Conservation (phyloP, 305 asterid species). For the Fraxinus dipetala region DNA sequence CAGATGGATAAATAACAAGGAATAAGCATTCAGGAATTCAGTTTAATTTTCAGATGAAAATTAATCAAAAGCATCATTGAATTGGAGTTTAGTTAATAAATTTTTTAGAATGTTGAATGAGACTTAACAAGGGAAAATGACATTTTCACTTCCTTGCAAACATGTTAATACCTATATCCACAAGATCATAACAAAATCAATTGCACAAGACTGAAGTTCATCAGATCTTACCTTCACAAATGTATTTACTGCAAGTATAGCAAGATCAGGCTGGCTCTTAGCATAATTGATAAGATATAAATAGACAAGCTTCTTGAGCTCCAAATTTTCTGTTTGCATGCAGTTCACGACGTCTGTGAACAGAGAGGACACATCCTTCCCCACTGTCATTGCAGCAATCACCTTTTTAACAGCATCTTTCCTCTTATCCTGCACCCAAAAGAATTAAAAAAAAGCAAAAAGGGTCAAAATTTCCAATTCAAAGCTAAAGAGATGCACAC, state of each 20-base stretch:
- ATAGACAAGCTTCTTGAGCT: constrained; percentile 93
- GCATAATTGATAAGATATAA: constrained; percentile 95
- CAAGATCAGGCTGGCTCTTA: constrained; percentile 97
- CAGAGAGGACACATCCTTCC: constrained; percentile 93
- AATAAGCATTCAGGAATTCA: background rate
- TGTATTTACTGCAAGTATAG: constrained; percentile 94
- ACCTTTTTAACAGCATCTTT: constrained; percentile 98
- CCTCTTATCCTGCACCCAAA: constrained; percentile 74
- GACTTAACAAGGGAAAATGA: background rate
- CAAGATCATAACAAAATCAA: background rate
- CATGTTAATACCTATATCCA: background rate
- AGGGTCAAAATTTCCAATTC: constrained; percentile 16
- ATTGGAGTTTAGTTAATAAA: background rate
- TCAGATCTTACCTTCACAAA: constrained; percentile 71
- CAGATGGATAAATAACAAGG: background rate
- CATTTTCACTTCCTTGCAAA: background rate
- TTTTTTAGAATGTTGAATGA: background rate
- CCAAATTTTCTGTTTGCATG: constrained; percentile 97
- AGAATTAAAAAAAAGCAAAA: background rate
- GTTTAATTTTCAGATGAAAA: background rate
- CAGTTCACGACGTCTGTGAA: constrained; percentile 97
- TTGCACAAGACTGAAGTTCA: constrained; percentile 1
- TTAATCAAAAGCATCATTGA: background rate
- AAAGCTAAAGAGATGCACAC: background rate
- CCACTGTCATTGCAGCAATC: constrained; percentile 99